Evolutionary conservation across 2,329 filamentous ascomycete genomes (phyloP), one percentile per base, ranked within the genome.

Genomic region (Cadophora malorum): DNA sequence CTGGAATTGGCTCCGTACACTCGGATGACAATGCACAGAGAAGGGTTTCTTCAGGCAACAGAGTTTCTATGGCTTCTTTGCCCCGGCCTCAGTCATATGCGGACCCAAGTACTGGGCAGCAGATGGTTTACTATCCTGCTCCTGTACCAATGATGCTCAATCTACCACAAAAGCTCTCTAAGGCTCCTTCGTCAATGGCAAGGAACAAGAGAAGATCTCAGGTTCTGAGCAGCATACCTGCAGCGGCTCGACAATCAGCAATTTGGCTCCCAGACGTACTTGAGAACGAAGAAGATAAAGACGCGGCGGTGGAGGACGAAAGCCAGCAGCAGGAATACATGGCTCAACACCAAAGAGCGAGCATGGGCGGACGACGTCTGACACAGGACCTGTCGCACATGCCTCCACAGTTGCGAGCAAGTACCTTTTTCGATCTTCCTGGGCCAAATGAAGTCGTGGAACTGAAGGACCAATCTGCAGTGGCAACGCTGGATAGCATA

Each of bases 61-160:
- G 68, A 61, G 53, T 71, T 50, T 74, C 74, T 21, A 77, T 75
- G 52, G 76, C 72, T 53, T 73, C 74, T 41, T 78, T 75, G 38
- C 76, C 71, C 25, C 78, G 81, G 63, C 82, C 87, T 12, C 83
- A 86, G 69, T 88, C 88, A 0, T 90, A 89, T 77, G 80, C 87
- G 75, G 84, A 90, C 75, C 87, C 88, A 1, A 82, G 85, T 31
- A 90, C 90, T 1, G 90, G 88, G 4, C 88, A 95, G 72, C 84
- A 90, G 73, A 97, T 98, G 92, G 88, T 97, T 10, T 98, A 91
- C 80, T 99, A 99, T 78, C 96, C 96, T 16, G 96, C 96, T 3
- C 94, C 93, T 0, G 96, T 99, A 2, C 96, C 96, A 3, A 90
- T 91, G 70, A 94, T 97, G 90, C 85, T 99, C 67, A 98, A 97